Conservation (phyloP, 306 rosid species). For the Delonix regia region DNA sequence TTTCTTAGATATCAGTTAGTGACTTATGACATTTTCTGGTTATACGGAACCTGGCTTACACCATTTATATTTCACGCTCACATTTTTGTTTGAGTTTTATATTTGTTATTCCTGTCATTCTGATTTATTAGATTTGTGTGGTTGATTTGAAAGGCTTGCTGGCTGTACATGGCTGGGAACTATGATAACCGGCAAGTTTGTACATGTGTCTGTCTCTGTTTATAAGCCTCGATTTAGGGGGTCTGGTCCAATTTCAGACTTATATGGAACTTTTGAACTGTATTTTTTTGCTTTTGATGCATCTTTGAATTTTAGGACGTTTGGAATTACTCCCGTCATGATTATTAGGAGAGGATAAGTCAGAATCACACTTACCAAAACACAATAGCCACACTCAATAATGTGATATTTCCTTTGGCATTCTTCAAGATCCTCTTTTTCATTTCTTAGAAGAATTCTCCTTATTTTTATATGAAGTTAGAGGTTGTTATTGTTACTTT, state of each 20-base stretch:
- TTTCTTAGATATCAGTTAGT: neutral
- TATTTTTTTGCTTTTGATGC: neutral
- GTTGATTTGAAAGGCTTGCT: neutral
- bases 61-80: neutral
- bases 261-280: neutral
- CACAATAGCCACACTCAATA: neutral
- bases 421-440: neutral
- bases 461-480: neutral
- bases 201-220: neutral
- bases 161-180: neutral
- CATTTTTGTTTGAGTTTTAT: neutral
- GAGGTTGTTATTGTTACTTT: neutral
- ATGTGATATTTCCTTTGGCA: neutral
- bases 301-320: neutral
- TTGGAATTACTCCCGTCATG: neutral
- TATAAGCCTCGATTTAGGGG: neutral
- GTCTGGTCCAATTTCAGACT: neutral
- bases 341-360: neutral
- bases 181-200: neutral
- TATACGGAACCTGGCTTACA: neutral
- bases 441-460: neutral
- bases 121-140: neutral
- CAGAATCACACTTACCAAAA: neutral
- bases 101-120: neutral
- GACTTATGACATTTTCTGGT: slow-evolving; percentile 2